Conservation (phyloP, 495 filamentous ascomycete genomes). For the Coniosporium apollinis region DNA sequence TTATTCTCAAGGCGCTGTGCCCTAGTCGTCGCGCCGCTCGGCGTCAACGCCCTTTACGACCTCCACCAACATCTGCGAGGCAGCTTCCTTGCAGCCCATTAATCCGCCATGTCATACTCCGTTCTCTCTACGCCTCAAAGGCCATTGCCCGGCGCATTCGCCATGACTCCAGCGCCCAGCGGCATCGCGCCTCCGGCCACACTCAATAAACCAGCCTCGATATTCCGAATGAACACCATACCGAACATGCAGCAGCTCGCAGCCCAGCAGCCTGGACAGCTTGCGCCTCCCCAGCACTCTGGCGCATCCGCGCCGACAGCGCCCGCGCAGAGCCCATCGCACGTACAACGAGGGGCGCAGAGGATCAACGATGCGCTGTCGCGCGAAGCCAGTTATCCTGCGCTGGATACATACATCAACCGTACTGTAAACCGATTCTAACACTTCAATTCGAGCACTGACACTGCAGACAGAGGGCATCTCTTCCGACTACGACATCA, state of each 20-base stretch:
- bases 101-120: conserved; percentile 5
- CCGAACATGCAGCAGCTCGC: background rate
- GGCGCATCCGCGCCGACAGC: conserved; percentile 22
- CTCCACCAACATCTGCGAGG: too few relatives aligned
- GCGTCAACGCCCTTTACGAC: too few relatives aligned
- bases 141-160: conserved; percentile 19
- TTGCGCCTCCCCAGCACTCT: conserved; percentile 20
- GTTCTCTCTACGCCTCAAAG: conserved; percentile 15
- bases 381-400: conserved; percentile 66
- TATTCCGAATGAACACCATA: background rate
- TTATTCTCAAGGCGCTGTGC: too few relatives aligned
- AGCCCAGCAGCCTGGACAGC: conserved; percentile 3
- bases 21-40: too few relatives aligned
- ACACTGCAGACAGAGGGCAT: conserved; percentile 43
- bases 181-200: conserved; percentile 2
- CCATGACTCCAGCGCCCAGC: conserved; percentile 19
- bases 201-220: background rate
- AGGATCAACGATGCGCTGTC: conserved; percentile 68
- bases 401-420: conserved; percentile 75
- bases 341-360: conserved; percentile 56
- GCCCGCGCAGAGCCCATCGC: conserved; percentile 17
- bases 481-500: conserved; percentile 81
- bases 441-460: conserved; percentile 1
- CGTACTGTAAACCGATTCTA: conserved; percentile 33
- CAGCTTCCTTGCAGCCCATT: too few relatives aligned